Base-by-base conservation (phyloP, 2,329 filamentous ascomycete species). In the Colletotrichum gigasporum region DNA sequence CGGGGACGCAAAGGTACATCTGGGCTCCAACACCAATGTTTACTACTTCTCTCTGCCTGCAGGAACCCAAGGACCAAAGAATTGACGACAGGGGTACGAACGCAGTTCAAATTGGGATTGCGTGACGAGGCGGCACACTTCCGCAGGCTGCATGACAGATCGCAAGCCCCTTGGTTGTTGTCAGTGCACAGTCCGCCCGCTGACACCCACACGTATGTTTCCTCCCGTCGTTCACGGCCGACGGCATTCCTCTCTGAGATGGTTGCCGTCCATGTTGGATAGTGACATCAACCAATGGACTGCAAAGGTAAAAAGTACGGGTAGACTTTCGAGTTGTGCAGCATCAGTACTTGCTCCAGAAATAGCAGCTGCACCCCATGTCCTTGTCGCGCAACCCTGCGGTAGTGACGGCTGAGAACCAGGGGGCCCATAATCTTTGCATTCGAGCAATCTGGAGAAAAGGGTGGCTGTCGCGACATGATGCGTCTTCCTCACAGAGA, bases 91-190 rank as follows among this genome's bases (percentile, higher is more conserved):
- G 12, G 52, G 57, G 18, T 39, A 28, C 30, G 12, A 20, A 35
- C 24, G 20, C 24, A 22, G n/a, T 45, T 39, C 24, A 48, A 35
- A 24, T 20, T 39, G 32, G 18, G 14, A 64, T 42, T 45, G 52
- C 24, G 37, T 47, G 58, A 63, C 37, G 30, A 32, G 57, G 45
- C 39, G 30, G 51, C 30, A 58, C 26, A 22, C 53, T 58, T 58
- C 53, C 35, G 50, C 57, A 37, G 37, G 14, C 24, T 65, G 10
- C 32, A 54, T 16, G 18, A 28, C 16, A 55, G 48, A 55, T 55
- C 24, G 24, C n/a, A 30, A 47, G 26, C 16, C 32, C 55, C 51
- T 41, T 22, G 18, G 16, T 16, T 32, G 34, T 34, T 24, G 16
- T 22, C 20, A 30, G 37, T 28, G 34, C 41, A n/a, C 24, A 35